Evolutionary conservation across 352 stramenopile species (phyloP).

Genomic region (Aphanomyces cochlioides): DNA sequence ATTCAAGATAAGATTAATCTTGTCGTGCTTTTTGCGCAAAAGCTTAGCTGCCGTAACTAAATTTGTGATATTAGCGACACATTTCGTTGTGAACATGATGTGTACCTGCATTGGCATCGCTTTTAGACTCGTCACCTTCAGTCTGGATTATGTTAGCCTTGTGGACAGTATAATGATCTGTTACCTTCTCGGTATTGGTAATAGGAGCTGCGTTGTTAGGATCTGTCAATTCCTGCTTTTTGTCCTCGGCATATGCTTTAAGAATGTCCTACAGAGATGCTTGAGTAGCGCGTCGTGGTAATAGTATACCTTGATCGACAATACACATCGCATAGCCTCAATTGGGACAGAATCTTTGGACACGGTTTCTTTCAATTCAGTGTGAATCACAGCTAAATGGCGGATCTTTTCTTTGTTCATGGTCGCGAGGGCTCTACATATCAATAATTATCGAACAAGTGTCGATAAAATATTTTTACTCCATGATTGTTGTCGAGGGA

Average conservation of each 20-base stretch:
- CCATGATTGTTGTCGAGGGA: slow-evolving; percentile 70
- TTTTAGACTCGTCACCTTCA: background rate
- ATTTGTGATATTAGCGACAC: background rate
- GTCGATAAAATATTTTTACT: slow-evolving; percentile 41
- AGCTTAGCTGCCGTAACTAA: slow-evolving; percentile 59
- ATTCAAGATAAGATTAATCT: slow-evolving; percentile 77
- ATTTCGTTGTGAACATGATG: background rate
- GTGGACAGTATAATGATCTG: too few relatives aligned
- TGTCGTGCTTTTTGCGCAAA: slow-evolving; percentile 82
- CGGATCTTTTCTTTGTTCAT: slow-evolving; percentile 87
- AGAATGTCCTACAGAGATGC: slow-evolving; percentile 24
- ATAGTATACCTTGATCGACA: slow-evolving; percentile 64
- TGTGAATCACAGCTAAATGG: slow-evolving; percentile 77
- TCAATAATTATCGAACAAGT: background rate
- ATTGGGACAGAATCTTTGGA: slow-evolving; percentile 73
- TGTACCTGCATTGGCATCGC: too few relatives aligned
- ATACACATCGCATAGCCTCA: slow-evolving; percentile 78
- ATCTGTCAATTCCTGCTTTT: slow-evolving; percentile 13
- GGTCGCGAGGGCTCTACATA: slow-evolving; percentile 59
- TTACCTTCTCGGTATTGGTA: too few relatives aligned
- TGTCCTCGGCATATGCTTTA: slow-evolving; percentile 29
- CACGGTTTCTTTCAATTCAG: slow-evolving; percentile 61
- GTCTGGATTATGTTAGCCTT: too few relatives aligned
- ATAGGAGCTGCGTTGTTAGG: background rate
- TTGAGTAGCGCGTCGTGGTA: background rate